Conservation (phyloP, 2,329 filamentous ascomycete species). For the Talaromyces sp. region DNA sequence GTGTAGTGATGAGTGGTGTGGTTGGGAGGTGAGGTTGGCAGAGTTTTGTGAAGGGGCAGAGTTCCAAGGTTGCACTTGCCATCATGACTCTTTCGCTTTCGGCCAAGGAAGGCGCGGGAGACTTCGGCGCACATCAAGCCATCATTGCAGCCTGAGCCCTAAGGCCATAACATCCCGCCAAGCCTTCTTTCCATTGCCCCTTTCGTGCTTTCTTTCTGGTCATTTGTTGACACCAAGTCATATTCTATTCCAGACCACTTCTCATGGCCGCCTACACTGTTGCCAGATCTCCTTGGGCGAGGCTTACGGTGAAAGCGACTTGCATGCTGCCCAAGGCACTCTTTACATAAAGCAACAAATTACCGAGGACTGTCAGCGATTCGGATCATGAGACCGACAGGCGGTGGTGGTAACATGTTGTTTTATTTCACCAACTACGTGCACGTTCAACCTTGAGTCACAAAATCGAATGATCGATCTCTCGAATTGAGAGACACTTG, state of each 20-base stretch:
- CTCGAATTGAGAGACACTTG: neutral
- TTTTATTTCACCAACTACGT: neutral
- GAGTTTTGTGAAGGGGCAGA: neutral
- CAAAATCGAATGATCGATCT: neutral
- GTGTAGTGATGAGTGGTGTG: neutral
- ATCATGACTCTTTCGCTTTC: slow-evolving; percentile 11
- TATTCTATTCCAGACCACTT: neutral
- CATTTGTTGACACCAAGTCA: neutral
- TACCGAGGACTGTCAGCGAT: neutral
- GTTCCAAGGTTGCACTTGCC: neutral
- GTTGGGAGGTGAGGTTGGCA: neutral
- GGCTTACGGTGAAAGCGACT: neutral
- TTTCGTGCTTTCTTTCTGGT: neutral
- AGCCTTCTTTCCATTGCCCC: neutral
- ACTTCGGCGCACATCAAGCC: slow-evolving; percentile 6
- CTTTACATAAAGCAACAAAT: no score
- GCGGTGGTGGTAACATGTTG: neutral
- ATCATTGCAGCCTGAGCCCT: slow-evolving; percentile 11
- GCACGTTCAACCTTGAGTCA: neutral
- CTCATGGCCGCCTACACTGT: no score
- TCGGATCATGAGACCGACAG: neutral
- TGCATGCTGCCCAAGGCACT: neutral
- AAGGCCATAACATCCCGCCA: neutral
- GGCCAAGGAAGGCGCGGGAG: neutral
- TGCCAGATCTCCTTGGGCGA: neutral